Conservation (phyloP, 2,329 filamentous ascomycete genomes). For the Cladophialophora exuberans region DNA sequence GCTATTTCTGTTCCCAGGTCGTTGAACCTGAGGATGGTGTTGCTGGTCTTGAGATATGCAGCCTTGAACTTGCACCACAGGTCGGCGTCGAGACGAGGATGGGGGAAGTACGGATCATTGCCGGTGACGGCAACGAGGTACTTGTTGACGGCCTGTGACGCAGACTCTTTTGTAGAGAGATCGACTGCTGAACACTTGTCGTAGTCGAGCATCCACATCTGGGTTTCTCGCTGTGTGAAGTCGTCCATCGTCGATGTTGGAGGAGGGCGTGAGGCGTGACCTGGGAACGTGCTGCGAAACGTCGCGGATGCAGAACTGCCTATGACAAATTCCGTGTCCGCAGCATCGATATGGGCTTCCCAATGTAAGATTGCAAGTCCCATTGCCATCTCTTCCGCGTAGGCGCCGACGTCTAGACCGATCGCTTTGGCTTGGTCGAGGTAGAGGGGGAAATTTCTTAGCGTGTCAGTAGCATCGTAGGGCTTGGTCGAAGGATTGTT, state of each 20-base stretch:
- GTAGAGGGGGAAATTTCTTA: conserved; percentile 26
- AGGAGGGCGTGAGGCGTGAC: neutral
- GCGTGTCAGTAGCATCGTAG: conserved; percentile 17
- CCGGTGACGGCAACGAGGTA: conserved; percentile 27
- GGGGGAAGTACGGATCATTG: conserved; percentile 27
- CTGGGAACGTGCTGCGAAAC: neutral
- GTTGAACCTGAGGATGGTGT: conserved; percentile 10
- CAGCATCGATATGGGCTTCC: conserved; percentile 20
- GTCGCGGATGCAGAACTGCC: conserved; percentile 12
- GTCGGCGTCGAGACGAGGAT: conserved; percentile 12
- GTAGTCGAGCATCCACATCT: conserved; percentile 26
- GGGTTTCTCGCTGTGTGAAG: conserved; percentile 12
- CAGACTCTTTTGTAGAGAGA: neutral
- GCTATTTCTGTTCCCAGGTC: neutral
- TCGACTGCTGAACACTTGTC: conserved; percentile 19
- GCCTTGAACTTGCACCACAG: conserved; percentile 16
- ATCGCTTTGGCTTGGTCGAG: conserved; percentile 19
- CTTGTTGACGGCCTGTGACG: conserved; percentile 1
- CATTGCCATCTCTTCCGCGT: conserved; percentile 27
- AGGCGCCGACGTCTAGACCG: conserved; percentile 17
- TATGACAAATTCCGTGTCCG: conserved; percentile 28
- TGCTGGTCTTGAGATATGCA: conserved; percentile 18
- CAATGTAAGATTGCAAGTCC: conserved; percentile 26
- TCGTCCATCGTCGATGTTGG: conserved; percentile 11
- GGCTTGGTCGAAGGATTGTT: conserved; percentile 9